Evolutionary conservation across 495 filamentous ascomycete species (phyloP).

Genomic region (Oleoguttula mirabilis): DNA sequence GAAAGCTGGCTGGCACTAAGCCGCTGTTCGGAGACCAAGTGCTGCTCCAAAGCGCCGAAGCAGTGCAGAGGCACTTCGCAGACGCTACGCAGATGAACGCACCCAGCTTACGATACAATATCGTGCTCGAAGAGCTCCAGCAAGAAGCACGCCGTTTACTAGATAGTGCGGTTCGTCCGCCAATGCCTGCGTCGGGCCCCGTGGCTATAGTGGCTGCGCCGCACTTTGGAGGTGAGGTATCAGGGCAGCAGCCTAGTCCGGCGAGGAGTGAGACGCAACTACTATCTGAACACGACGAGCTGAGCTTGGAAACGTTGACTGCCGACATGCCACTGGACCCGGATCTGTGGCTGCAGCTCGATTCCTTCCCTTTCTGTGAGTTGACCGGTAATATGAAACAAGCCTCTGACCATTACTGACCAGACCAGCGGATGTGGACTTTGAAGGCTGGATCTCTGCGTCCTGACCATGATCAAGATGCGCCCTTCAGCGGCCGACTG

Average conservation of each 20-base stretch:
- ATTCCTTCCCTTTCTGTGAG: constrained; percentile 18
- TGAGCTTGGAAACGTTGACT: neutral
- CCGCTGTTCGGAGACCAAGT: neutral
- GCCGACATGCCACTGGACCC: constrained; percentile 5
- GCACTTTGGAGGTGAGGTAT: neutral
- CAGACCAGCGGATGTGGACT: too few species aligned
- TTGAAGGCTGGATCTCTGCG: too few species aligned
- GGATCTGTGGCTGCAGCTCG: constrained; percentile 17
- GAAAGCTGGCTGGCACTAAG: constrained; percentile 10
- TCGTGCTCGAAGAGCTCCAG: constrained; percentile 37
- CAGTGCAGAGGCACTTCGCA: constrained; percentile 38
- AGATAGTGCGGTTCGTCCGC: neutral
- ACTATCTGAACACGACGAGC: neutral
- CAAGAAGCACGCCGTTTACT: constrained; percentile 7
- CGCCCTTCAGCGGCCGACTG: constrained; percentile 1
- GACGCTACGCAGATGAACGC: constrained; percentile 39
- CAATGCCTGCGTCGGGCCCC: neutral
- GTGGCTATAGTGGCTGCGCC: neutral
- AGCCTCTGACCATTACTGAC: too few species aligned
- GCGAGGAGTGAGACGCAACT: neutral
- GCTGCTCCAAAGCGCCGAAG: constrained; percentile 25
- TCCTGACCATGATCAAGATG: too few species aligned
- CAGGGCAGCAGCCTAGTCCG: neutral
- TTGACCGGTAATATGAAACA: too few species aligned
- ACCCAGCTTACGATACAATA: constrained; percentile 41